These are phyloP conservation scores for Chlamydomonas schloesseri DNA, from an alignment of 139 green algal genomes.

Conservation along the genomic window DNA sequence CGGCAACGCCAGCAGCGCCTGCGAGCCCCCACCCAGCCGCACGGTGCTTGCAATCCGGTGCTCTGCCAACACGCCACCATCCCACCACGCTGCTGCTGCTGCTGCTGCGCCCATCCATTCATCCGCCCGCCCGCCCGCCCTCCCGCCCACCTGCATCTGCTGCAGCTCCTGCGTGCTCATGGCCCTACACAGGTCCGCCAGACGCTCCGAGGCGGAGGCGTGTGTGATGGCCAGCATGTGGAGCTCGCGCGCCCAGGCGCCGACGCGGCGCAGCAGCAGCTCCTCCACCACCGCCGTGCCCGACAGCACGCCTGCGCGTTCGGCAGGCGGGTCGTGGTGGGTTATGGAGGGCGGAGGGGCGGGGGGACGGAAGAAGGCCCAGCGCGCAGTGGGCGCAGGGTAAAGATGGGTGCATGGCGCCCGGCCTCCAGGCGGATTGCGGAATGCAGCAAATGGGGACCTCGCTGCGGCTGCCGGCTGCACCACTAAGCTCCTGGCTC, in stretches of 20 bases:
- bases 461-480: too few species aligned
- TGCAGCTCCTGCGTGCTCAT: slow-evolving; percentile 45
- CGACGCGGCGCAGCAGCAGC: slow-evolving; percentile 44
- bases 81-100: neutral
- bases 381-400: too few species aligned
- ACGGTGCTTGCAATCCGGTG: too few species aligned
- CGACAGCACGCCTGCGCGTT: slow-evolving; percentile 38
- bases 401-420: too few species aligned
- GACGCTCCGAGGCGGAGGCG: slow-evolving; percentile 9
- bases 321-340: neutral
- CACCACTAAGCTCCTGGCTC: too few species aligned
- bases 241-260: slow-evolving; percentile 18
- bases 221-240: slow-evolving; percentile 39
- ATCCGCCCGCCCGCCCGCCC: neutral
- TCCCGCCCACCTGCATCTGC: slow-evolving; percentile 38
- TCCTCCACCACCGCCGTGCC: slow-evolving; percentile 53
- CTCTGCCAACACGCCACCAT: too few species aligned
- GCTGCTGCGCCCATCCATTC: too few species aligned
- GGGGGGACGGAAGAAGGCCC: neutral
- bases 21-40: too few species aligned
- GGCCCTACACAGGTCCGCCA: slow-evolving; percentile 16
- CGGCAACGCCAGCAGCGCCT: too few species aligned
- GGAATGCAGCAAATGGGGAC: too few species aligned
- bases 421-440: too few species aligned
- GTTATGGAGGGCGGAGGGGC: neutral